phyloP scores from a whole-genome alignment of 768 basidiomycete genomes.

The Leucogyrophana mollusca region DNA sequence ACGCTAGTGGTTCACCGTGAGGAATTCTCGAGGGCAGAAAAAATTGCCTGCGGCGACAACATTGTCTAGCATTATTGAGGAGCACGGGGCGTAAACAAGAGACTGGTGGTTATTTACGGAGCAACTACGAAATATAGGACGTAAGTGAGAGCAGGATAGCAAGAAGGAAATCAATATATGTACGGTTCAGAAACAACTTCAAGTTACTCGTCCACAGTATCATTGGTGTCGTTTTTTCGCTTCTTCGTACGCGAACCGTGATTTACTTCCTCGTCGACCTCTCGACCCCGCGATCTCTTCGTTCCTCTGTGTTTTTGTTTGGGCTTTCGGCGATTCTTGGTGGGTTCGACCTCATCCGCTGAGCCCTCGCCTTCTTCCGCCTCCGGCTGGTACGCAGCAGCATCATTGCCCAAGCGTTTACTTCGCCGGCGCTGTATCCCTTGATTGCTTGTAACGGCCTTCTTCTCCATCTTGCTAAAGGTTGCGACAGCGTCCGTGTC shows the following conservation, averaged over 20 bases:
- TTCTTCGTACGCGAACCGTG: conserved; percentile 1
- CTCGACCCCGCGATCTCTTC: conserved; percentile 5
- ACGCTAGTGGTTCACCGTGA: conserved; percentile 4
- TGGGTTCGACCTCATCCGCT: conserved; percentile 18
- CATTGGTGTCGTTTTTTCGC: conserved; percentile 3
- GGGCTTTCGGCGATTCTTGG: conserved; percentile 7
- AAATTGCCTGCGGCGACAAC: conserved; percentile 6
- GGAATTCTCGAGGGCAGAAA: conserved; percentile 3
- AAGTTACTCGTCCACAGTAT: neutral
- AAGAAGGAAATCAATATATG: conserved; percentile 5
- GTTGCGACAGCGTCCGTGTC: neutral
- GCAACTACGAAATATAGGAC: conserved; percentile 4
- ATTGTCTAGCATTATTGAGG: conserved; percentile 4
- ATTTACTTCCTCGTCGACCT: neutral
- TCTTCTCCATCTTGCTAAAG: neutral
- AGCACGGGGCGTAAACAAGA: neutral
- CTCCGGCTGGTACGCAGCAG: conserved; percentile 36
- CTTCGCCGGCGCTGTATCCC: conserved; percentile 13
- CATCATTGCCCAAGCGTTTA: conserved; percentile 33
- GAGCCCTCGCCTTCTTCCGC: conserved; percentile 24
- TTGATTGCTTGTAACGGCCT: neutral
- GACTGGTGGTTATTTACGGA: too few species aligned
- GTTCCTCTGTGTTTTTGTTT: conserved; percentile 4
- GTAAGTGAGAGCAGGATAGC: neutral
- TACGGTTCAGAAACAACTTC: neutral